Base-by-base conservation (phyloP, 108 stramenopile genomes). In the Fistulifera pelliculosa region DNA sequence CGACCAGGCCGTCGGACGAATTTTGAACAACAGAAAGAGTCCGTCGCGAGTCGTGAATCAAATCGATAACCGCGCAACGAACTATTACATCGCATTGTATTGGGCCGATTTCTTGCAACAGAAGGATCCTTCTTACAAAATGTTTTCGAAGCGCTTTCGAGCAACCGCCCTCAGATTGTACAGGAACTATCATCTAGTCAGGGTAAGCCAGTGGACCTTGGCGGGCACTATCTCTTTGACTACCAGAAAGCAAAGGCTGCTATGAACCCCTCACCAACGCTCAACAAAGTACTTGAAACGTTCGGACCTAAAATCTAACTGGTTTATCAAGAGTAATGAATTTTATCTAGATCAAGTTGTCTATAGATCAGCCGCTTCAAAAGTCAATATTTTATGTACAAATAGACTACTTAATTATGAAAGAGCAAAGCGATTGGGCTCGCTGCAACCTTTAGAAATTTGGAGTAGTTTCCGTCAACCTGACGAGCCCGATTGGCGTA, bases 21-120 rank as follows among this genome's bases (percentile, higher is more conserved):
- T 95, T 51, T 68, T 95, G 31, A 69, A 66, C 60, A 91, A 93
- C 64, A 74, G 91, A 52, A 91, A 87, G 64, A 74, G 79, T 64
- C 94, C 94, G 13, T 80, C 79, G 8, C 89, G 94, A 60, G 60
- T 65, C 28, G 91, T 93, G 27, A 93, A 93, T 54, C 83, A 91
- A 73, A 83, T 95, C 58, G 94, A 95, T 70, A 95, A 95, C 71
- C 80, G 93, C 39, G 94, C 89, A 18, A 90, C 91, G 58, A 90
- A 81, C 62, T 95, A 77, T 64, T 95, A 93, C 70, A 70, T 93
- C 15, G 84, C 86, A 21, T 72, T 93, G 35, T 95, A 95, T 66
- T 95, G 94, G 94, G 87, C 94, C 23, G 94, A 95, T 45, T 87
- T 76, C 58, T 78, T 95, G 45, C 77, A 85, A 23, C 81, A 87